Percentiles rank a stretch among this genome's conserved stretches.
Evolutionary conservation across 192 early-diverging fungal genomes (phyloP).

Genomic region (Backusella luteola): DNA sequence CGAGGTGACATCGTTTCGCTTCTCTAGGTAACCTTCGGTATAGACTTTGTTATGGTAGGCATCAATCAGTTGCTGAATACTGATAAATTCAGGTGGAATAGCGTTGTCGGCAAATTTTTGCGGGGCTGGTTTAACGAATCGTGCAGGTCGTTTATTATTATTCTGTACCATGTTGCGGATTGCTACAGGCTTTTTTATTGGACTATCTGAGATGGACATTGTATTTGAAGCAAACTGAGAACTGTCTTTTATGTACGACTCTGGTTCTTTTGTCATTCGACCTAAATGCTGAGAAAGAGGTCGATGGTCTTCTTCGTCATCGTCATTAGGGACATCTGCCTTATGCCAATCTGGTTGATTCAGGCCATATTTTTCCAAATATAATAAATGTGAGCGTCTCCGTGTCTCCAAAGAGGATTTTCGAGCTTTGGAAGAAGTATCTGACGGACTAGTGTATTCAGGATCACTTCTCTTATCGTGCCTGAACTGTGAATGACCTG

Average conservation of each 20-base stretch:
- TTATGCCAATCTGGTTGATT: slow-evolving; percentile 22
- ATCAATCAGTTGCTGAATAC: slow-evolving; percentile 55
- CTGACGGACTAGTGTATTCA: not conserved
- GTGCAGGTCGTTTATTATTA: slow-evolving; percentile 22
- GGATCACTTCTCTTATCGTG: not conserved
- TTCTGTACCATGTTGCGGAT: not conserved
- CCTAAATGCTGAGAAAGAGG: not conserved
- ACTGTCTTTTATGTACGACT: not conserved
- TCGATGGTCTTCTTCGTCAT: not conserved
- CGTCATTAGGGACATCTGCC: not conserved
- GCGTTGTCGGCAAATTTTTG: not conserved
- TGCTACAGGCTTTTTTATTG: not conserved
- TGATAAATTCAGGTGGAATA: slow-evolving; percentile 38
- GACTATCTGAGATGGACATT: not conserved
- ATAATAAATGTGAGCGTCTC: slow-evolving; percentile 23
- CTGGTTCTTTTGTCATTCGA: not conserved
- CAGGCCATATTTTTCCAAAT: slow-evolving; percentile 28
- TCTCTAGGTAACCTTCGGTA: slow-evolving; percentile 68
- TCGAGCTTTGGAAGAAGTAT: not conserved
- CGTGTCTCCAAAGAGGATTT: not conserved
- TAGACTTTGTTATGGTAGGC: slow-evolving; percentile 65
- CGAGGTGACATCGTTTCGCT: slow-evolving; percentile 58
- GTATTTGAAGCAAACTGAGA: not conserved
- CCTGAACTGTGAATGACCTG: not conserved
- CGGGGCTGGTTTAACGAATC: slow-evolving; percentile 33